These are phyloP conservation scores for Apiotrichum akiyoshidainum DNA, from an alignment of 1,284 basidiomycete species.

Conservation along the genomic window DNA sequence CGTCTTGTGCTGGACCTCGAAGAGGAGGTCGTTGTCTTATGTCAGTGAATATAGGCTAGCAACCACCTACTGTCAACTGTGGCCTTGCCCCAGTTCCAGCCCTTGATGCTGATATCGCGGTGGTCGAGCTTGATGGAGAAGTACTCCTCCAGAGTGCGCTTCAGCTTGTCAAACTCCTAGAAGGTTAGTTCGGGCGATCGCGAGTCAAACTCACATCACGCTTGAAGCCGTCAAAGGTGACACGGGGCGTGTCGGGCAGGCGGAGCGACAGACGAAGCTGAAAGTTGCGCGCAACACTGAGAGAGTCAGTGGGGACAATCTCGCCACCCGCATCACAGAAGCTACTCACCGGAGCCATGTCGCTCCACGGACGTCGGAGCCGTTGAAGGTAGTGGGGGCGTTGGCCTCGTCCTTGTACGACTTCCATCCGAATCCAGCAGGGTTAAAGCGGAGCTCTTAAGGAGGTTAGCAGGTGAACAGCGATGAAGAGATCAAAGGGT, in stretches of 20 bases:
- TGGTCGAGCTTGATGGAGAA: slow-evolving; percentile 81
- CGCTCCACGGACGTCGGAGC: slow-evolving; percentile 76
- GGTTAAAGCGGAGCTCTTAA: slow-evolving; percentile 80
- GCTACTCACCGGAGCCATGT: slow-evolving; percentile 68
- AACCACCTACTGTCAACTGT: slow-evolving; percentile 81
- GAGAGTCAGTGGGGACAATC: background rate
- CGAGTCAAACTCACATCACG: slow-evolving; percentile 66
- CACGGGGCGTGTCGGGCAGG: slow-evolving; percentile 60
- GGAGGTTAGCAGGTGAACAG: background rate
- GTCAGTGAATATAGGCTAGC: background rate
- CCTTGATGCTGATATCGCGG: slow-evolving; percentile 83
- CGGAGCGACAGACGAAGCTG: slow-evolving; percentile 72
- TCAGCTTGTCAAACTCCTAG: slow-evolving; percentile 77
- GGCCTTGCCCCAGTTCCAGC: slow-evolving; percentile 98
- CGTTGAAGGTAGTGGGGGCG: slow-evolving; percentile 60
- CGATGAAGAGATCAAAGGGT: background rate
- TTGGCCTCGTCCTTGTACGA: slow-evolving; percentile 57
- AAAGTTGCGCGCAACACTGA: slow-evolving; percentile 81
- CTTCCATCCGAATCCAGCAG: slow-evolving; percentile 89
- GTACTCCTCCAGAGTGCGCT: slow-evolving; percentile 73
- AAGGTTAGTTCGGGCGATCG: slow-evolving; percentile 4
- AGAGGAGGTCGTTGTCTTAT: slow-evolving; percentile 80
- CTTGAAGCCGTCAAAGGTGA: slow-evolving; percentile 91
- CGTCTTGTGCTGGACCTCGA: slow-evolving; percentile 83
- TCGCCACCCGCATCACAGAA: background rate